Evolutionary conservation across 345 rosid genomes (phyloP).

Genomic region (Eucalyptus marginata): DNA sequence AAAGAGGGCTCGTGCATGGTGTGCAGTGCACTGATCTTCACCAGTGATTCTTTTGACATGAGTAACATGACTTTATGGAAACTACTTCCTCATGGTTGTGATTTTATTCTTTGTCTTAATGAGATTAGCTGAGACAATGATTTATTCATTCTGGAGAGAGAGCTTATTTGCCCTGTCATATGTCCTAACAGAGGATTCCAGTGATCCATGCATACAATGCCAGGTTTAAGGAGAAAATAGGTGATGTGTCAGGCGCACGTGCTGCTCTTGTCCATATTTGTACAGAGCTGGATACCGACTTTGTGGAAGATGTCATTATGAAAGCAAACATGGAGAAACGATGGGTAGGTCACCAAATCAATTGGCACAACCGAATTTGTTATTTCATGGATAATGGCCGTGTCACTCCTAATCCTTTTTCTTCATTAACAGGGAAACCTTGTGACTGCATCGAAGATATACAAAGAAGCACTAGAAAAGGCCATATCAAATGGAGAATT

Average conservation of each 20-base stretch:
- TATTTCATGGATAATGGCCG: neutral
- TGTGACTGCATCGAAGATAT: conserved; percentile 44
- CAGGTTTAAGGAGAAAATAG: conserved; percentile 63
- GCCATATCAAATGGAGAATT: conserved; percentile 23
- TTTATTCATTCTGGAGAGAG: neutral
- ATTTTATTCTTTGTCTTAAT: neutral
- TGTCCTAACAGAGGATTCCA: conserved; percentile 46
- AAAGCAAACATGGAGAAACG: conserved; percentile 96
- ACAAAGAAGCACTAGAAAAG: conserved; percentile 50
- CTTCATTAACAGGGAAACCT: conserved; percentile 50
- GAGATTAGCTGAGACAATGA: neutral
- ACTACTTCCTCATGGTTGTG: neutral
- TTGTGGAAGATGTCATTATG: conserved; percentile 36
- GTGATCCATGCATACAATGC: conserved; percentile 59
- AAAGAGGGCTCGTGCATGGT: neutral
- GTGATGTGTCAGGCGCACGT: conserved; percentile 49
- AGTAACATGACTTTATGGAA: neutral
- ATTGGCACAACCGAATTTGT: neutral
- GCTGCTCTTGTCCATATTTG: conserved; percentile 41
- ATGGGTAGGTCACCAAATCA: conserved; percentile 27
- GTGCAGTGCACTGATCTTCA: neutral
- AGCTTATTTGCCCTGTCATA: neutral
- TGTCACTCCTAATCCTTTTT: neutral
- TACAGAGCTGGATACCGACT: conserved; percentile 37
- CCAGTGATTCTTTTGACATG: neutral